These are phyloP conservation scores for Hygrophoropsis aurantiaca DNA, from an alignment of 768 basidiomycete species.

Conservation along the genomic window DNA sequence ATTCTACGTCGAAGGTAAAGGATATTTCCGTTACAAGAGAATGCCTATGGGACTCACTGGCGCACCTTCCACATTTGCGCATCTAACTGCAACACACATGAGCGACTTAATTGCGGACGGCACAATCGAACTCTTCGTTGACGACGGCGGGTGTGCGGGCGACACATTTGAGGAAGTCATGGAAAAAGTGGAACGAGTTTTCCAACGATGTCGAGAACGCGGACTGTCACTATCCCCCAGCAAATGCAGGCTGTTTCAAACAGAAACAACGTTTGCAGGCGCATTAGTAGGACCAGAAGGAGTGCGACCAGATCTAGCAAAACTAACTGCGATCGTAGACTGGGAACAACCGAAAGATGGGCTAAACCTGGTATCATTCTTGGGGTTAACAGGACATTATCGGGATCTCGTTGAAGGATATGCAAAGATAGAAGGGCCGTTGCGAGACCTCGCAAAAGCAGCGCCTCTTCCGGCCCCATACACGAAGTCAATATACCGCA, in stretches of 20 bases:
- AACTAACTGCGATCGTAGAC: conserved; percentile 37
- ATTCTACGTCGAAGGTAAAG: conserved; percentile 39
- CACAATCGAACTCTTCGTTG: conserved; percentile 35
- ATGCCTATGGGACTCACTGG: conserved; percentile 45
- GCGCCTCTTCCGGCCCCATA: conserved; percentile 17
- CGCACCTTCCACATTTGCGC: conserved; percentile 34
- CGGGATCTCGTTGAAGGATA: conserved; percentile 35
- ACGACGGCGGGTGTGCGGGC: conserved; percentile 34
- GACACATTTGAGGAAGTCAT: conserved; percentile 31
- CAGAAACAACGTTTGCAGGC: conserved; percentile 33
- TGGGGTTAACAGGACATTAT: conserved; percentile 37
- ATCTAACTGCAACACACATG: conserved; percentile 24
- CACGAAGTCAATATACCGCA: conserved; percentile 23
- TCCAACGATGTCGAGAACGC: conserved; percentile 25
- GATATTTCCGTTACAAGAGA: conserved; percentile 31
- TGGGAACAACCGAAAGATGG: conserved; percentile 30
- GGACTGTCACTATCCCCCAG: conserved; percentile 24
- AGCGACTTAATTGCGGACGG: conserved; percentile 23
- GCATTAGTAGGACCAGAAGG: conserved; percentile 30
- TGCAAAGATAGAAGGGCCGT: conserved; percentile 25
- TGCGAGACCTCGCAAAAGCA: conserved; percentile 27
- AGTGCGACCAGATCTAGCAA: conserved; percentile 33
- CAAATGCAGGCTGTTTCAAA: neutral
- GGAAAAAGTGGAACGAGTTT: conserved; percentile 20
- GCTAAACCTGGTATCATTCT: conserved; percentile 30